phyloP scores from a whole-genome alignment of 2,329 filamentous ascomycete genomes.

The Cladosporium sp. region DNA sequence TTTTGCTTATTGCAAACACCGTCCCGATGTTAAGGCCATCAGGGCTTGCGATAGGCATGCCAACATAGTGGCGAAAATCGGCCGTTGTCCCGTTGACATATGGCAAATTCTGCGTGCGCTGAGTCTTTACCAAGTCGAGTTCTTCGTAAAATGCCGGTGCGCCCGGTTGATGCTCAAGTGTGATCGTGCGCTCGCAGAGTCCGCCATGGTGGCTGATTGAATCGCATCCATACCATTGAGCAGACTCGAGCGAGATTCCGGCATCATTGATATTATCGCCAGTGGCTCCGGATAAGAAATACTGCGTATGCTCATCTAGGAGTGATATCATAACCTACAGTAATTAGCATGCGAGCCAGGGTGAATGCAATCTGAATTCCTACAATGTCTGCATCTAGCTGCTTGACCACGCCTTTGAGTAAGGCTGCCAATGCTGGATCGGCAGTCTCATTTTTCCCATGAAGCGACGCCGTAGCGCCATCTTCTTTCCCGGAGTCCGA shows the following conservation, averaged over 20 bases:
- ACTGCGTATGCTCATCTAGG: constrained; percentile 11
- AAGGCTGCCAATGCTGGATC: constrained; percentile 8
- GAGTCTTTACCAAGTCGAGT: neutral
- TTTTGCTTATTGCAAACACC: constrained; percentile 3
- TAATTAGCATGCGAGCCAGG: neutral
- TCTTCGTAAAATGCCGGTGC: constrained; percentile 7
- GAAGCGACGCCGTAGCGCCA: neutral
- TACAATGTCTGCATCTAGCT: constrained; percentile 11
- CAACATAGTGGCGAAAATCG: constrained; percentile 43
- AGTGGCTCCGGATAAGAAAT: constrained; percentile 10
- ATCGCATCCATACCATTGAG: constrained; percentile 14
- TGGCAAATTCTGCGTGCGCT: constrained; percentile 2
- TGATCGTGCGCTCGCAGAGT: constrained; percentile 9
- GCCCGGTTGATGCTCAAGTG: neutral
- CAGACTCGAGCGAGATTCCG: constrained; percentile 2
- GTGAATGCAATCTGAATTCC: neutral
- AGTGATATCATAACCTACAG: constrained; percentile 3
- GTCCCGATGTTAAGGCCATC: constrained; percentile 47
- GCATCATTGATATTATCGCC: neutral
- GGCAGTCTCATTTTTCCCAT: neutral
- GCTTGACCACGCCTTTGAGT: constrained; percentile 5
- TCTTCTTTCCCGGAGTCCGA: neutral
- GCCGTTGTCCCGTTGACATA: constrained; percentile 7
- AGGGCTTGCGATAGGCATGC: constrained; percentile 55
- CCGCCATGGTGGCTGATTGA: constrained; percentile 2